Conservation (phyloP, 805 yeast species). For the Phaffomyces thermotolerans region DNA sequence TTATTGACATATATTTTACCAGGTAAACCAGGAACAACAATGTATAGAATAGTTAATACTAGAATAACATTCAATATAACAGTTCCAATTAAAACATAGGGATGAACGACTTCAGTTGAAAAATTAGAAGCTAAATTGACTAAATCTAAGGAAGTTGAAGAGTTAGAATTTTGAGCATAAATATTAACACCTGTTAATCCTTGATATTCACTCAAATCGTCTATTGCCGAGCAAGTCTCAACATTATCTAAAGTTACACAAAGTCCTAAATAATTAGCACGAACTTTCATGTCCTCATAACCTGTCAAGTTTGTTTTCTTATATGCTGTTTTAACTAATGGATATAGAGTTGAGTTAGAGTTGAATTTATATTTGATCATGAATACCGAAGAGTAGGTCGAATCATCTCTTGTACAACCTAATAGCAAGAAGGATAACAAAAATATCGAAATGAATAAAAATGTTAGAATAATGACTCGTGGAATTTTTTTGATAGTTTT, state of each 20-base stretch:
- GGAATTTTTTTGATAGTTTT: slow-evolving; percentile 33
- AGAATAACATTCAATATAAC: slow-evolving; percentile 36
- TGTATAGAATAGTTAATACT: slow-evolving; percentile 36
- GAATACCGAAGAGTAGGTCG: slow-evolving; percentile 42
- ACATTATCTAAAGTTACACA: slow-evolving; percentile 37
- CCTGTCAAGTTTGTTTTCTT: slow-evolving; percentile 25
- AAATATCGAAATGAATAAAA: slow-evolving; percentile 42
- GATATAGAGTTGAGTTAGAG: slow-evolving; percentile 34
- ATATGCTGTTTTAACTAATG: slow-evolving; percentile 34
- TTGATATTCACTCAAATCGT: slow-evolving; percentile 21
- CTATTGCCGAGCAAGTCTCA: slow-evolving; percentile 31
- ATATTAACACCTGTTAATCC: slow-evolving; percentile 28
- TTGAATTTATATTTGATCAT: slow-evolving; percentile 45
- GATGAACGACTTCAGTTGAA: slow-evolving; percentile 41
- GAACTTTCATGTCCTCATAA: slow-evolving; percentile 35
- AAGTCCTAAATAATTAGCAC: slow-evolving; percentile 49
- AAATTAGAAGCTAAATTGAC: slow-evolving; percentile 40
- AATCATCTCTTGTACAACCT: slow-evolving; percentile 41
- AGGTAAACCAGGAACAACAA: slow-evolving; percentile 45
- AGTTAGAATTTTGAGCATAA: slow-evolving; percentile 26
- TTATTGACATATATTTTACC: slow-evolving; percentile 22
- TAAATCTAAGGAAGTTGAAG: slow-evolving; percentile 35
- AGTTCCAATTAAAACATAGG: slow-evolving; percentile 44
- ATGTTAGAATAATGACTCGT: slow-evolving; percentile 32
- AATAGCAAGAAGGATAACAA: slow-evolving; percentile 47